phyloP scores from a whole-genome alignment of 805 yeast genomes.

The Sungouiozyma intestinalis region DNA sequence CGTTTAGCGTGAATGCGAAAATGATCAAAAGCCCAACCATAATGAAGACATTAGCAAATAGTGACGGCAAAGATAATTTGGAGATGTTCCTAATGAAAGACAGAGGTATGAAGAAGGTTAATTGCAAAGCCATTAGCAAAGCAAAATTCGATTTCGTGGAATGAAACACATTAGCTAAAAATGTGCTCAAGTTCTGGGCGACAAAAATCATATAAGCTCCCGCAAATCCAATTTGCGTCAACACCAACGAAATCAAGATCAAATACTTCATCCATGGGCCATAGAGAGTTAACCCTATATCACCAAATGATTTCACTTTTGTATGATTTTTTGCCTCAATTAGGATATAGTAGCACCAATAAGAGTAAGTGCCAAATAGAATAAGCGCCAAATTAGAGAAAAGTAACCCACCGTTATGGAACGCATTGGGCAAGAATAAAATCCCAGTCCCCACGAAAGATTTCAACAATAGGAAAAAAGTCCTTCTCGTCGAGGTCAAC shows the following conservation, averaged over 20 bases:
- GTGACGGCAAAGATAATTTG: slow-evolving; percentile 58
- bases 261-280: slow-evolving; percentile 56
- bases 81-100: slow-evolving; percentile 70
- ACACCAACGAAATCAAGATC: slow-evolving; percentile 51
- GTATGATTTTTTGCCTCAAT: slow-evolving; percentile 48
- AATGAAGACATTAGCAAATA: slow-evolving; percentile 62
- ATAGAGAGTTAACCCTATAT: slow-evolving; percentile 53
- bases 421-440: slow-evolving; percentile 58
- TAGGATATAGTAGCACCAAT: slow-evolving; percentile 65
- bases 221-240: slow-evolving; percentile 71
- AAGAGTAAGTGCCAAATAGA: slow-evolving; percentile 60
- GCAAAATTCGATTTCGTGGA: slow-evolving; percentile 28
- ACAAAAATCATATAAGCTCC: slow-evolving; percentile 77
- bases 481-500: slow-evolving; percentile 63
- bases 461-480: slow-evolving; percentile 60
- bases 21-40: slow-evolving; percentile 57
- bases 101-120: slow-evolving; percentile 52
- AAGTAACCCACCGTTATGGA: slow-evolving; percentile 59
- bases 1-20: slow-evolving; percentile 39
- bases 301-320: slow-evolving; percentile 67
- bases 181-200: slow-evolving; percentile 59
- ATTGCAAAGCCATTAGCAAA: slow-evolving; percentile 43
- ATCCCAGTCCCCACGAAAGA: slow-evolving; percentile 75
- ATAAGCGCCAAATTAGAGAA: slow-evolving; percentile 45
- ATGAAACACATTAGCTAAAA: slow-evolving; percentile 41